These are phyloP conservation scores for Penicillium fuscoglaucum DNA, from an alignment of 2,329 filamentous ascomycete genomes.

Conservation along the genomic window DNA sequence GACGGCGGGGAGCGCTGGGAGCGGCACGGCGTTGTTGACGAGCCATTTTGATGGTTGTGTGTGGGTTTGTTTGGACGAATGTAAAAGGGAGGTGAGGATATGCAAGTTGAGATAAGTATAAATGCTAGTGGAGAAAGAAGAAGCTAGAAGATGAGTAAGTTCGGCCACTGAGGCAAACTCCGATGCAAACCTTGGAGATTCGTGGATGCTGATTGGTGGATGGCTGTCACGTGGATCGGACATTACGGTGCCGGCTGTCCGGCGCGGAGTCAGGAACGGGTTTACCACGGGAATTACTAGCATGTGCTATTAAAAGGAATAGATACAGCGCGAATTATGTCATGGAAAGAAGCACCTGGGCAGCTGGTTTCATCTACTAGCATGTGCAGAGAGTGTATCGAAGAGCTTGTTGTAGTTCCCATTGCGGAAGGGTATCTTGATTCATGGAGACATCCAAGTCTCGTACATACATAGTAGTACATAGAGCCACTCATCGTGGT, in stretches of 20 bases:
- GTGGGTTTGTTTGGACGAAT: conserved; percentile 14
- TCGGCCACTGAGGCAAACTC: conserved; percentile 18
- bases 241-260: neutral
- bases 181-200: conserved; percentile 14
- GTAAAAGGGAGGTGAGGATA: conserved; percentile 24
- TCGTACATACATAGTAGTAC: conserved; percentile 5
- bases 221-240: conserved; percentile 3
- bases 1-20: conserved; percentile 63
- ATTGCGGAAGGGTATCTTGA: conserved; percentile 16
- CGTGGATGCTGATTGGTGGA: neutral
- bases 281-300: conserved; percentile 1
- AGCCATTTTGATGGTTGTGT: conserved; percentile 61
- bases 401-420: neutral
- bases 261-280: conserved; percentile 8
- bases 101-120: conserved; percentile 10
- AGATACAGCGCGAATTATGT: neutral
- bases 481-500: conserved; percentile 5
- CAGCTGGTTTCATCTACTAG: neutral
- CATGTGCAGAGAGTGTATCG: neutral
- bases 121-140: conserved; percentile 29
- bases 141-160: conserved; percentile 32
- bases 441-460: conserved; percentile 15
- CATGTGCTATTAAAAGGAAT: neutral
- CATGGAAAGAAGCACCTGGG: neutral
- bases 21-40: conserved; percentile 70